Percentiles rank a stretch among this genome's conserved stretches.
phyloP scores from a whole-genome alignment of 108 stramenopile species.

The Nitzschia palea region DNA sequence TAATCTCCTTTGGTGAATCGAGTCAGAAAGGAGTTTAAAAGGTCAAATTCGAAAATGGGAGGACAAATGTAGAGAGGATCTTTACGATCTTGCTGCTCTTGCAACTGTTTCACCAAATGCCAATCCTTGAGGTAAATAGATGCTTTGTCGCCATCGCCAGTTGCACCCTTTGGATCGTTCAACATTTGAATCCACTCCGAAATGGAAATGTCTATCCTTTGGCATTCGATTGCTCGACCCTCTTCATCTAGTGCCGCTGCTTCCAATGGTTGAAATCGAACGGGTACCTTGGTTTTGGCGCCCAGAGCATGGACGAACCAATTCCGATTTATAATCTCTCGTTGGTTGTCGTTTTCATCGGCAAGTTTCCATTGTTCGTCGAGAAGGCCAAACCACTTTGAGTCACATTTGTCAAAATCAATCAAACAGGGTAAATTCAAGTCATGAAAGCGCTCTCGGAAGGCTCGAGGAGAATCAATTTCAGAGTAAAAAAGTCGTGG shows the following conservation, averaged over 20 bases:
- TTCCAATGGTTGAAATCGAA: conserved; percentile 34
- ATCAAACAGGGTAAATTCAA: background rate
- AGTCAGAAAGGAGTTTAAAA: conserved; percentile 58
- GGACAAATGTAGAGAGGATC: conserved; percentile 54
- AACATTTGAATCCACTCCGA: conserved; percentile 47
- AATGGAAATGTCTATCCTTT: conserved; percentile 45
- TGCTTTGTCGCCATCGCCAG: conserved; percentile 12
- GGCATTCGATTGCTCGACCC: conserved; percentile 73
- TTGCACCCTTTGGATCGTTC: background rate
- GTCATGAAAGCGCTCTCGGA: background rate
- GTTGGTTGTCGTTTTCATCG: background rate
- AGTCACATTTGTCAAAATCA: background rate
- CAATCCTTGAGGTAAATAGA: conserved; percentile 77
- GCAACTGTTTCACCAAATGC: conserved; percentile 56
- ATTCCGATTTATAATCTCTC: conserved; percentile 24
- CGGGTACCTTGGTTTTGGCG: conserved; percentile 52
- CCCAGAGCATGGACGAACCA: conserved; percentile 68
- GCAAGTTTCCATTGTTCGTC: conserved; percentile 2
- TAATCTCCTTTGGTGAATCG: conserved; percentile 66
- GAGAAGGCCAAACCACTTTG: background rate
- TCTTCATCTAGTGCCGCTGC: conserved; percentile 46
- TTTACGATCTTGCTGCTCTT: background rate
- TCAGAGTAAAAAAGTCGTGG: background rate
- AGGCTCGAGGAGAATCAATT: background rate
- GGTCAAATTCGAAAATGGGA: conserved; percentile 46